Evolutionary conservation across 352 stramenopile species (phyloP).

Genomic region (Globisporangium radiosum): DNA sequence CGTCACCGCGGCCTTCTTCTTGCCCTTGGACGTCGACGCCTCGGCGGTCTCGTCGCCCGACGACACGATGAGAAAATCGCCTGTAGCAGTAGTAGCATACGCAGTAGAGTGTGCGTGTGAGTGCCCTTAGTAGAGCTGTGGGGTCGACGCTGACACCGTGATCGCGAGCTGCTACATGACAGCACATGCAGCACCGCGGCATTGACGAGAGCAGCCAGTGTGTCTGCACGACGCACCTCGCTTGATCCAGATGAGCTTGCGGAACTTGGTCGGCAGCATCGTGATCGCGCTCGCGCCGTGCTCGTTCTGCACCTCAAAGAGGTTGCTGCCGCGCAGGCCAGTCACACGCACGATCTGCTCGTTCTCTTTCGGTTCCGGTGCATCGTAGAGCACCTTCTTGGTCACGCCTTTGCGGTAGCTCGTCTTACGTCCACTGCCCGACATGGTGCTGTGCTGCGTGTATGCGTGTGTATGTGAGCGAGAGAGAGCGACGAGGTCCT

Average conservation of each 20-base stretch:
- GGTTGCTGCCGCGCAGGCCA: slow-evolving; percentile 90
- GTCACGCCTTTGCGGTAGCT: slow-evolving; percentile 92
- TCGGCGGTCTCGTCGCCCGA: slow-evolving; percentile 61
- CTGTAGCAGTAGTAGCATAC: slow-evolving; percentile 15
- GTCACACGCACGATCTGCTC: slow-evolving; percentile 91
- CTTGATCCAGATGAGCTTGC: slow-evolving; percentile 99
- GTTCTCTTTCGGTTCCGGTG: slow-evolving; percentile 86
- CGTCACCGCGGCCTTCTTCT: slow-evolving; percentile 86
- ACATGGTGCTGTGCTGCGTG: slow-evolving; percentile 46
- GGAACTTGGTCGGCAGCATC: slow-evolving; percentile 97
- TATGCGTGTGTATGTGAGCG: background rate
- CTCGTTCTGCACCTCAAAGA: slow-evolving; percentile 90
- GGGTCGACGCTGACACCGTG: background rate
- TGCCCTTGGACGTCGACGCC: slow-evolving; percentile 72
- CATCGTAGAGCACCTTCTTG: slow-evolving; percentile 86
- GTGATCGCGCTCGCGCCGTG: slow-evolving; percentile 73
- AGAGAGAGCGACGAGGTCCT: no score
- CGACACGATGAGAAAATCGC: slow-evolving; percentile 95
- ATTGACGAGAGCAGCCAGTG: no score
- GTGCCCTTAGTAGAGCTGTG: background rate
- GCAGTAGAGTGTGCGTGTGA: background rate
- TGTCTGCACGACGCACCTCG: slow-evolving; percentile 29
- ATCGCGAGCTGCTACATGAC: background rate
- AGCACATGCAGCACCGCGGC: background rate
- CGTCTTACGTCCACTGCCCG: slow-evolving; percentile 84